A percentile compares a stretch with the other conserved stretches of the same genome.
These are phyloP conservation scores for Tripidium arundinaceum DNA, from an alignment of 202 grass and related monocot genomes.

Conservation along the genomic window DNA sequence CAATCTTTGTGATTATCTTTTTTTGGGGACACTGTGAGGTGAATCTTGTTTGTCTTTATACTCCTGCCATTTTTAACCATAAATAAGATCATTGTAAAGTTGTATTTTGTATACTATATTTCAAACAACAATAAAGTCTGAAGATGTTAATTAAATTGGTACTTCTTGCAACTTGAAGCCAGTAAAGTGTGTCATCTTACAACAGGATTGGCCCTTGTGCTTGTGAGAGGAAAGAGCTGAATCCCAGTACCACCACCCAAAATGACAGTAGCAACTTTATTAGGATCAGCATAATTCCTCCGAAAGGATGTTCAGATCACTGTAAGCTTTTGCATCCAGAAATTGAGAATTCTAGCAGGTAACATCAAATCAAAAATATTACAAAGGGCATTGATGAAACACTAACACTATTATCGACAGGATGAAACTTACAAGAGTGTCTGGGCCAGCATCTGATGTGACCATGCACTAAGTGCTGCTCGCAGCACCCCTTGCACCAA, in stretches of 20 bases:
- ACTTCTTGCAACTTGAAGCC: not conserved
- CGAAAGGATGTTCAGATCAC: constrained; percentile 34
- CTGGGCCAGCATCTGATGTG: constrained; percentile 36
- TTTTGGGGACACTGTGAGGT: constrained; percentile 78
- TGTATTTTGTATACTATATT: not conserved
- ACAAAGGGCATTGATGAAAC: not conserved
- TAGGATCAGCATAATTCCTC: constrained; percentile 64
- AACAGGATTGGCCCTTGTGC: constrained; percentile 77
- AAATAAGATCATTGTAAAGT: constrained; percentile 4
- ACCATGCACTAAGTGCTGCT: constrained; percentile 27
- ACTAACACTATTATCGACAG: not conserved
- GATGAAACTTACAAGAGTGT: constrained; percentile 43
- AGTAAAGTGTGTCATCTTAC: constrained; percentile 34
- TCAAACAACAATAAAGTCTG: not conserved
- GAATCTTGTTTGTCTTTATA: constrained; percentile 92
- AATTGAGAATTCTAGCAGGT: not conserved
- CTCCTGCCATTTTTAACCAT: constrained; percentile 34
- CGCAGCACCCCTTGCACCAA: too few species aligned
- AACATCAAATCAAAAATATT: not conserved
- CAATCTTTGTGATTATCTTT: constrained; percentile 89
- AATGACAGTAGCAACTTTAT: constrained; percentile 69
- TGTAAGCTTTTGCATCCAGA: constrained; percentile 6
- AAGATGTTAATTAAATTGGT: not conserved
- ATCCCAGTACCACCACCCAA: constrained; percentile 65
- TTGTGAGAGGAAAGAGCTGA: constrained; percentile 84